phyloP scores from a whole-genome alignment of 2,329 filamentous ascomycete genomes.

The Allantophomopsis cytisporea region DNA sequence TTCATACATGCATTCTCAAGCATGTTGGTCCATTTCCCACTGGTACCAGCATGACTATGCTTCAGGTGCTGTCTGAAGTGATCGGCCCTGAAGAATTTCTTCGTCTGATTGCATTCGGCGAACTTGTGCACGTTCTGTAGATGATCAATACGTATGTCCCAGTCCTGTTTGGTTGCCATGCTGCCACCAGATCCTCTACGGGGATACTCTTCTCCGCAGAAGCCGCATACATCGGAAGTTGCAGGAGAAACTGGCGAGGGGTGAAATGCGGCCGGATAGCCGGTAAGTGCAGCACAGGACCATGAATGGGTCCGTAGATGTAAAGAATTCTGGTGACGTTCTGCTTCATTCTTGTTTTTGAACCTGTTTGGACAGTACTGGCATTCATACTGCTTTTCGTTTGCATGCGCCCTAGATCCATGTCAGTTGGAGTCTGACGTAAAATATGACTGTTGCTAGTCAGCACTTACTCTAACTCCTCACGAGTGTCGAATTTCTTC shows the following conservation, averaged over 20 bases:
- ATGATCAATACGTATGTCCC: slow-evolving; percentile 77
- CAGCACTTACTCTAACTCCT: slow-evolving; percentile 64
- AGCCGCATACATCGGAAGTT: slow-evolving; percentile 74
- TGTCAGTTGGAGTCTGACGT: slow-evolving; percentile 10
- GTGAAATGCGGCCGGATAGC: slow-evolving; percentile 76
- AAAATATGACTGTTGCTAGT: not conserved
- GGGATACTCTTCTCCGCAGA: slow-evolving; percentile 83
- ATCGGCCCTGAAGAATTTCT: slow-evolving; percentile 96
- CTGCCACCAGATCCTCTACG: slow-evolving; percentile 19
- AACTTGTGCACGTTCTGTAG: slow-evolving; percentile 91
- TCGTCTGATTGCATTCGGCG: slow-evolving; percentile 92
- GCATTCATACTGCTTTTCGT: slow-evolving; percentile 94
- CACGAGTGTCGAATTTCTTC: slow-evolving; percentile 79
- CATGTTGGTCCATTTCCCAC: slow-evolving; percentile 98
- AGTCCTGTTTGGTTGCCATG: slow-evolving; percentile 64
- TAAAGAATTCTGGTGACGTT: slow-evolving; percentile 89
- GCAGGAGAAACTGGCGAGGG: slow-evolving; percentile 55
- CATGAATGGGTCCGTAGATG: slow-evolving; percentile 89
- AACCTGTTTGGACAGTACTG: slow-evolving; percentile 88
- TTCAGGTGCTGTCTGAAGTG: slow-evolving; percentile 98
- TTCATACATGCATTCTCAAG: slow-evolving; percentile 95
- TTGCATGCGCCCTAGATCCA: slow-evolving; percentile 59
- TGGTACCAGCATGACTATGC: slow-evolving; percentile 90
- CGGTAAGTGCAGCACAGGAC: slow-evolving; percentile 81
- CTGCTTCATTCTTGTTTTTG: slow-evolving; percentile 98